Evolutionary conservation across 495 filamentous ascomycete species (phyloP).

Genomic region (Aspergillus kassunensis): DNA sequence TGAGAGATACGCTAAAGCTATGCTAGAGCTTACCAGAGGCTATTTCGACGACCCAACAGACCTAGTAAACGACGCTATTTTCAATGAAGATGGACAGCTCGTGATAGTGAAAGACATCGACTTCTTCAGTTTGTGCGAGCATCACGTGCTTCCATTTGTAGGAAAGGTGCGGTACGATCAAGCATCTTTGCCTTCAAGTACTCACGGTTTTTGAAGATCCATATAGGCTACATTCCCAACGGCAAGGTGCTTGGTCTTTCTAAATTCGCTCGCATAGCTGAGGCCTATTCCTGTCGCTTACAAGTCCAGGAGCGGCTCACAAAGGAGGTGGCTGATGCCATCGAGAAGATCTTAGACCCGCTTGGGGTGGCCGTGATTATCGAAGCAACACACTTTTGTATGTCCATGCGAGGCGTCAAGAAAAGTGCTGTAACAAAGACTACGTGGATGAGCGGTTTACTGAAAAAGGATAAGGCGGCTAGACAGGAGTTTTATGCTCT

Average conservation of each 20-base stretch:
- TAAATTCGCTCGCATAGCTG: conserved; percentile 70
- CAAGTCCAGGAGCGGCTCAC: too few relatives aligned
- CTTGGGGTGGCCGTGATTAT: too few relatives aligned
- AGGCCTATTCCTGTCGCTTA: too few relatives aligned
- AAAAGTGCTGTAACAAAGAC: too few relatives aligned
- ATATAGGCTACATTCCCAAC: conserved; percentile 85
- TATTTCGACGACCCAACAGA: conserved; percentile 77
- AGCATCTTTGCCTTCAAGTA: neutral
- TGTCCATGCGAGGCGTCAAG: too few relatives aligned
- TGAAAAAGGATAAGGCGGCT: conserved; percentile 27
- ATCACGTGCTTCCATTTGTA: conserved; percentile 83
- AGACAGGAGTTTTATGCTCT: too few relatives aligned
- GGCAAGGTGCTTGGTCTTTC: conserved; percentile 77
- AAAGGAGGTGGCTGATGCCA: too few relatives aligned
- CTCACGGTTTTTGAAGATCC: too few relatives aligned
- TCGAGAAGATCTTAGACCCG: too few relatives aligned
- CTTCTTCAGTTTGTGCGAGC: conserved; percentile 81
- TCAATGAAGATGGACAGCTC: conserved; percentile 33
- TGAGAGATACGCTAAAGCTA: conserved; percentile 77
- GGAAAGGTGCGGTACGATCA: conserved; percentile 55
- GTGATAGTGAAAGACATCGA: conserved; percentile 93
- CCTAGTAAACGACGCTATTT: too few relatives aligned
- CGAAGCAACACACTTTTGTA: too few relatives aligned
- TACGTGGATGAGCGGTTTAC: too few relatives aligned
- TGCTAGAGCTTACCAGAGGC: conserved; percentile 87